Evolutionary conservation across 1,284 basidiomycete species (phyloP).

Genomic region (Marasmius fiardii): DNA sequence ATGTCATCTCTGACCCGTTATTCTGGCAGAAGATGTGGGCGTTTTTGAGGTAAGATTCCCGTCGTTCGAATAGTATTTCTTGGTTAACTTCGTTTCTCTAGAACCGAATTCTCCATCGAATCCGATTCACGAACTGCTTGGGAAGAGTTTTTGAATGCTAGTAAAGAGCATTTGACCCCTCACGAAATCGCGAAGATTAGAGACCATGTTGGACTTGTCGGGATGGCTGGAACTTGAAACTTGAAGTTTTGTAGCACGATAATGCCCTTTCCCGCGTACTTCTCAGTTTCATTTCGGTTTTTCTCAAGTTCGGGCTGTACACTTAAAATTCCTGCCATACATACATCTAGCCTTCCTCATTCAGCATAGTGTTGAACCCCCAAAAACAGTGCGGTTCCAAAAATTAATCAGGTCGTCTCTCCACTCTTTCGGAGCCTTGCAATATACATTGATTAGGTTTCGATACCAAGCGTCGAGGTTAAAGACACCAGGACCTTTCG

Average conservation of each 20-base stretch:
- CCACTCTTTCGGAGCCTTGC: background rate
- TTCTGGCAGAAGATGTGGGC: slow-evolving; percentile 73
- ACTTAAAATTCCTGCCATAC: too few relatives aligned
- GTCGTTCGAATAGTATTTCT: background rate
- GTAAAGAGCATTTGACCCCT: slow-evolving; percentile 65
- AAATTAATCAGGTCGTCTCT: background rate
- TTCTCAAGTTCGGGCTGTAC: too few relatives aligned
- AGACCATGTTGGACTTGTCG: slow-evolving; percentile 69
- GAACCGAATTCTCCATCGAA: slow-evolving; percentile 51
- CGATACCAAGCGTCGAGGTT: background rate
- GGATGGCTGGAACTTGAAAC: slow-evolving; percentile 73
- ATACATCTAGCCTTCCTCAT: too few relatives aligned
- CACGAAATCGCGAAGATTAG: slow-evolving; percentile 79
- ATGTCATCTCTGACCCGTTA: slow-evolving; percentile 61
- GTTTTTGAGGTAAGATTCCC: slow-evolving; percentile 53
- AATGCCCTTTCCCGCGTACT: too few relatives aligned
- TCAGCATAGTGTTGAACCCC: too few relatives aligned
- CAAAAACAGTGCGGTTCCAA: background rate
- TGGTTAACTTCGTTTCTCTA: slow-evolving; percentile 21
- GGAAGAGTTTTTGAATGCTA: slow-evolving; percentile 72
- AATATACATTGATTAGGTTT: background rate
- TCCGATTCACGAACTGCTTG: slow-evolving; percentile 61
- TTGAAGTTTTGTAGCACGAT: background rate
- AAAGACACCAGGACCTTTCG: background rate
- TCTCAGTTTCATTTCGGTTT: too few relatives aligned